Percentiles rank a stretch among this genome's conserved stretches.
These are phyloP conservation scores for Triticum aestivum DNA, from an alignment of 176 grass and related monocot genomes.

Conservation along the genomic window IWGSC_CS_RefSeq_v2.1 NC_057802.1:282759654-282760153, in stretches of 20 bases:
- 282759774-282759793: neutral
- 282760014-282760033: neutral
- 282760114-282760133: neutral
- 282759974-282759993: neutral
- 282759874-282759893: neutral
- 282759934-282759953: neutral
- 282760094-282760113: neutral
- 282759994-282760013: neutral
- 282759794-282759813: neutral
- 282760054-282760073: neutral
- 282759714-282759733: neutral
- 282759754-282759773: neutral
- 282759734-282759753: neutral
- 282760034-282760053: neutral
- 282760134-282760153: neutral
- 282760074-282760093: neutral
- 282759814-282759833: neutral
- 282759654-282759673: neutral
- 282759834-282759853: neutral
- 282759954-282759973: neutral
- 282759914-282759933: neutral
- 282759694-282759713: neutral
- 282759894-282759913: neutral
- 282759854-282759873: neutral
- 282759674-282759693: neutral